Percentiles rank a stretch among this genome's conserved stretches.
Conservation (phyloP, 176 grass and related monocot species). For the Puccinellia tenuiflora region DNA sequence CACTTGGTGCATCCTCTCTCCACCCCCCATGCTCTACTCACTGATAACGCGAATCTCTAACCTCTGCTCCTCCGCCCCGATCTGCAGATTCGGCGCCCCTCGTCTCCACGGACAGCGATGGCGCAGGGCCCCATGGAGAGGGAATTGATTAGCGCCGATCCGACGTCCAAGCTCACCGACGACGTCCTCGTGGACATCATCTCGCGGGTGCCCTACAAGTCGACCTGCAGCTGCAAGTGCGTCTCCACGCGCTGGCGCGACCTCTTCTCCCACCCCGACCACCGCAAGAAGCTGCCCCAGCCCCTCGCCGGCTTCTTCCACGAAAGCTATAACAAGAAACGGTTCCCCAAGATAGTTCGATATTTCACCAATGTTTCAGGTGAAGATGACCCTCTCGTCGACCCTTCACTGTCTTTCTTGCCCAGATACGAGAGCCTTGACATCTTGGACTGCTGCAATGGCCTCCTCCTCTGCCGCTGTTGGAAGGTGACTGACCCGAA, state of each 20-base stretch:
- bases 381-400: neutral
- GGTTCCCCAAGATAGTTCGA: neutral
- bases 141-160: too few relatives aligned
- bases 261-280: neutral
- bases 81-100: neutral
- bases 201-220: neutral
- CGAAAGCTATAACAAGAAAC: neutral
- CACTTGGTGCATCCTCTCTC: neutral
- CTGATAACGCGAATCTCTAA: neutral
- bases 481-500: neutral
- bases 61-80: neutral
- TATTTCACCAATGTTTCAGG: neutral
- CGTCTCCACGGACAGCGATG: neutral
- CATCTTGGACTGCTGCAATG: neutral
- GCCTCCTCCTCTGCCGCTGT: neutral
- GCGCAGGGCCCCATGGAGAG: neutral
- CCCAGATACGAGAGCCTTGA: neutral
- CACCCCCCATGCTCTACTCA: neutral
- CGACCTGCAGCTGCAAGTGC: neutral
- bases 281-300: neutral
- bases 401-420: neutral
- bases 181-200: neutral
- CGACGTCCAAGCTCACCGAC: too few relatives aligned
- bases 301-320: neutral
- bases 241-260: neutral